Conservation (phyloP, 768 basidiomycete genomes). For the Tricholoma matsutake region DNA sequence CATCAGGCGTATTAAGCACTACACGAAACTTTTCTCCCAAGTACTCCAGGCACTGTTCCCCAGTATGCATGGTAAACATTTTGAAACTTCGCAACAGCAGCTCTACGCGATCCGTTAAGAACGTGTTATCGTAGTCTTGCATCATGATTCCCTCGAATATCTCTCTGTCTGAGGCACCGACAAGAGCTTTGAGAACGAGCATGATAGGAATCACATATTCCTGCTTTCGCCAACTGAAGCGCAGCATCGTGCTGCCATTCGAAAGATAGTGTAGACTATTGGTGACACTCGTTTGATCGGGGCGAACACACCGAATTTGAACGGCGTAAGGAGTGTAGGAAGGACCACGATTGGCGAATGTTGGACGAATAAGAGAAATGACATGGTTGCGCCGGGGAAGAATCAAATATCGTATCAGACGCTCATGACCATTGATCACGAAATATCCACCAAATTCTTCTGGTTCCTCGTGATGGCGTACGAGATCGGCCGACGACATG, state of each 20-base stretch:
- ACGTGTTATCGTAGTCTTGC: slow-evolving; percentile 96
- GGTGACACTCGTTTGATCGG: slow-evolving; percentile 89
- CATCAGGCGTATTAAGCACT: slow-evolving; percentile 86
- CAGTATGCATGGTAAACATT: slow-evolving; percentile 82
- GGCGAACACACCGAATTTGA: slow-evolving; percentile 91
- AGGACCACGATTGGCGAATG: slow-evolving; percentile 89
- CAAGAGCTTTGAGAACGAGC: slow-evolving; percentile 91
- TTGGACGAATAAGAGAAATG: slow-evolving; percentile 86
- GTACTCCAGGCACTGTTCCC: slow-evolving; percentile 90
- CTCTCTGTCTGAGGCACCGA: slow-evolving; percentile 89
- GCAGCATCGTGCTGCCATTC: slow-evolving; percentile 93
- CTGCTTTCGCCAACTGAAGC: slow-evolving; percentile 96
- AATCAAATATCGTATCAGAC: slow-evolving; percentile 96
- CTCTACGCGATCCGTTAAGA: slow-evolving; percentile 96
- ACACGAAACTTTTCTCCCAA: slow-evolving; percentile 96
- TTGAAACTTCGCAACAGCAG: slow-evolving; percentile 93
- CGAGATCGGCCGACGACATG: slow-evolving; percentile 83
- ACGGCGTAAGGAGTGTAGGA: slow-evolving; percentile 94
- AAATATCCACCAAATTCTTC: slow-evolving; percentile 99
- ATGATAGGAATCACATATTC: slow-evolving; percentile 99
- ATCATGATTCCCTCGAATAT: slow-evolving; percentile 96
- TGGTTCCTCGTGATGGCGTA: slow-evolving; percentile 89
- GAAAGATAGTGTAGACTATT: slow-evolving; percentile 98
- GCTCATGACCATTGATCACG: slow-evolving; percentile 98
- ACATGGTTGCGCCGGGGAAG: slow-evolving; percentile 95